Evolutionary conservation across 2,329 filamentous ascomycete genomes (phyloP), one percentile per base, ranked within the genome.

Genomic region (Sordariomycetes sp.): DNA sequence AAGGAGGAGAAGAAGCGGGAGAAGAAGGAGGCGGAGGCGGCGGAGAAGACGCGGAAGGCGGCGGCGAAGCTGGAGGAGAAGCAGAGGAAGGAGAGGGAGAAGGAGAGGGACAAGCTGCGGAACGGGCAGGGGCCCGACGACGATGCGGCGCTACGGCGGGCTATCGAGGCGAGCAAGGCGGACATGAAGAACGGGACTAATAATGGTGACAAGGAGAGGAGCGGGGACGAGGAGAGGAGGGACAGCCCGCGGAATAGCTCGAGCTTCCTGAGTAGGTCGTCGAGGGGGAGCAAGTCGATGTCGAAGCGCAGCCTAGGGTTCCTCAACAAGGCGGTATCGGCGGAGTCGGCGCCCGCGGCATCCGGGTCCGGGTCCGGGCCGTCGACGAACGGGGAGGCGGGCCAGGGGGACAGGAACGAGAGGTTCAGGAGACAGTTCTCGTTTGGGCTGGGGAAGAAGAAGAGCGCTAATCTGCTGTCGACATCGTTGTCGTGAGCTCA

Each of bases 261-360:
- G 34, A 73, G 75, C 5, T 75, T 82, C 34, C 72, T 94, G 50
- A 82, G 81, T 64, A 78, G 88, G 52, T 84, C 87, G 61, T 81
- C 84, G 62, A 78, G 85, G 57, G 82, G 82, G 10, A 89, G 85
- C 68, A 92, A 89, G 73, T 90, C 88, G 61, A 79, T 95, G 74
- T 81, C 87, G 54, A 82, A 85, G 61, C 89, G 86, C 69, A 87
- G 87, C 62, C 85, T 89, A 64, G 80, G 79, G 35, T 87, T 88
- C 65, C 71, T 85, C 42, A 74, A 77, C 63, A 62, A 65, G 36
- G 60, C 35, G 62, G 62, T 52, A 65, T 67, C 20, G 50, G 25
- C 51, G 57, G 12, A 35, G 57, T 55, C 53, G 61, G 61, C 54
- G 63, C 66, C 58, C n/a, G n/a, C n/a, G 52, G 59, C 60, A 36